Evolutionary conservation across 208 protist species (phyloP), one percentile per base, ranked within the genome.

Genomic region (Trypanosoma vivax): DNA sequence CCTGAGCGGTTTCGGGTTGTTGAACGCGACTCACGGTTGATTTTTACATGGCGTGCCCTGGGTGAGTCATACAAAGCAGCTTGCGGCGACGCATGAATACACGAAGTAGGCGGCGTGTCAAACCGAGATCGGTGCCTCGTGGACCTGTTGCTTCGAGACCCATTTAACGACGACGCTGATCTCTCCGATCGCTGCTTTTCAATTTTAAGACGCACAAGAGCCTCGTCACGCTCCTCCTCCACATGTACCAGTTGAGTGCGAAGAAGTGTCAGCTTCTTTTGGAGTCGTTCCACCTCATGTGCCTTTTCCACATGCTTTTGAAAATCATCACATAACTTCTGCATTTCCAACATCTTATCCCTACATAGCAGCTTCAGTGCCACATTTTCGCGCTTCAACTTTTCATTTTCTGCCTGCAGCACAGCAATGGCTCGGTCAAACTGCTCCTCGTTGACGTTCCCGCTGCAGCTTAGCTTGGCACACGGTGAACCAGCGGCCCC

Each of bases 331-430:
- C 81, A 93, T 16, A 93, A 57, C 6, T 62, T 61, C 73, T 89
- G 79, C 82, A 93, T 90, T 65, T 88, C 79, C 9, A 79, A 33
- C 82, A 93, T 90, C 66, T 90, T 90, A 23, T 93, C 79, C 42
- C 57, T 46, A 63, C 76, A 84, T 28, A 93, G 60, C 23, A 52
- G 59, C 38, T 71, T 51, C 13, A 93, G 53, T 19, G 82, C 73
- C 23, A 46, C 63, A 45, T 90, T 90, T 46, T 90, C 81, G 6
- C 60, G 52, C 46, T 59, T 53, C 23, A 93, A 72, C 40, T 54
- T 74, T 25, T 56, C 60, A 54, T 93, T 93, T 27, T 85, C 77
- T 9, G 21, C 38, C 33, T 65, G 58, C 10, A 83, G 49, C 40
- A 18, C 42, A 38, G 59, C 38, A 38, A 53, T 51, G 10, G 30